phyloP scores from a whole-genome alignment of 768 basidiomycete species.

The Suillus brevipes region DNA sequence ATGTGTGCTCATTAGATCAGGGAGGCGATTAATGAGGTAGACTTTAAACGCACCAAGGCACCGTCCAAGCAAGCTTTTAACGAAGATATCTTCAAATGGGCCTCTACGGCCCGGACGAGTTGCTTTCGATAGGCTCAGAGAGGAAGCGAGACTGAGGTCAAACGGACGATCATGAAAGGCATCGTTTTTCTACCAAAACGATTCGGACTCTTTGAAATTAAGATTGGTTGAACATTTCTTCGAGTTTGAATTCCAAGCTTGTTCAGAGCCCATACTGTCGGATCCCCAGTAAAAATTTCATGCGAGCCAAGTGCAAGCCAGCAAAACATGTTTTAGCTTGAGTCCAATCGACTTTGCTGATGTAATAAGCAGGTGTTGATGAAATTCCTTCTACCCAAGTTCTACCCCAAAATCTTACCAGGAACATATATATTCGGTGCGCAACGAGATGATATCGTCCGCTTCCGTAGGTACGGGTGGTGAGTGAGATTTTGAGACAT shows the following conservation, averaged over 20 bases:
- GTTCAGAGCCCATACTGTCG: not conserved
- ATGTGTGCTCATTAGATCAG: not conserved
- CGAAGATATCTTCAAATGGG: not conserved
- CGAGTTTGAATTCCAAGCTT: not conserved
- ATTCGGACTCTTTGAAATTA: not conserved
- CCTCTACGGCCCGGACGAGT: not conserved
- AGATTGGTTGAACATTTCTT: not conserved
- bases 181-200: not conserved
- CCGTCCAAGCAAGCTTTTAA: not conserved
- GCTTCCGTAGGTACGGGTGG: too few species aligned
- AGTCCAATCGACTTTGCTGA: too few species aligned
- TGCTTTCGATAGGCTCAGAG: not conserved
- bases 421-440: too few species aligned
- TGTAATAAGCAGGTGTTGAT: too few species aligned
- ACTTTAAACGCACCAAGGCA: not conserved
- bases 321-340: too few species aligned
- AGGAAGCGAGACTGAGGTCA: not conserved
- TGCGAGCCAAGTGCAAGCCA: not conserved
- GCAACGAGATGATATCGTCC: too few species aligned
- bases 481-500: too few species aligned
- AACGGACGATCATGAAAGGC: too few species aligned
- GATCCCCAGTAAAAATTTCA: not conserved
- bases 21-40: not conserved
- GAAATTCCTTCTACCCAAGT: too few species aligned
- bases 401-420: too few species aligned